Base-by-base conservation (phyloP, 305 asterid genomes). In the Fraxinus ornus region DNA sequence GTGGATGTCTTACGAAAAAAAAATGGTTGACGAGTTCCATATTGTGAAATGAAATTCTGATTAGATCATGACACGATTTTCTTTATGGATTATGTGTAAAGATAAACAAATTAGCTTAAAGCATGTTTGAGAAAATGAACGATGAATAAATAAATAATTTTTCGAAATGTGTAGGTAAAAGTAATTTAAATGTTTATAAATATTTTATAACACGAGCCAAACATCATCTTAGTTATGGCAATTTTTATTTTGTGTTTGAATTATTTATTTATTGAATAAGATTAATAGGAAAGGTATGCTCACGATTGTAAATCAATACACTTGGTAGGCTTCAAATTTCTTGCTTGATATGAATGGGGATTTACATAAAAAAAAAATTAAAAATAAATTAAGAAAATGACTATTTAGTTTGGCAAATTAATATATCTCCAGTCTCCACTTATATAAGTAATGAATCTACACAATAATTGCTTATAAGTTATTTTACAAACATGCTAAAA, bases 11-110 rank as follows among this genome's bases (percentile, higher is more conserved):
- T 41, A 33, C 5, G 10, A 33, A 33, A 33, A 4, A 12, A 41
- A 41, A 4, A 49, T 3, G 19, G 49, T 41, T 47, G 19, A 47
- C 52, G 24, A 81, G 10, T 6, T 57, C 49, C 49, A 7, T 15
- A 35, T 62, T 75, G 79, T 49, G 77, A 82, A 41, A 72, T 7
- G 80, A 75, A 44, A 28, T 75, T 64, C 24, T 72, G 86, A 86
- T 83, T 73, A 84, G 83, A 76, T 75, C 72, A 71, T 84, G 87
- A 87, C 86, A 87, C 79, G 82, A 10, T 37, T 60, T 60, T 22
- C 70, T 60, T 9, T 60, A 28, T 26, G 30, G 30, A 21, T n/a
- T n/a, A 1, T 1, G 68, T 5, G 9, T 57, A 57, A 3, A 6
- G 26, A 55, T n/a, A 24, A 55, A n/a, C 8, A 55, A 36, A 36